Base-by-base conservation (phyloP, 2,329 filamentous ascomycete species). In the Aureobasidium namibiae region DNA sequence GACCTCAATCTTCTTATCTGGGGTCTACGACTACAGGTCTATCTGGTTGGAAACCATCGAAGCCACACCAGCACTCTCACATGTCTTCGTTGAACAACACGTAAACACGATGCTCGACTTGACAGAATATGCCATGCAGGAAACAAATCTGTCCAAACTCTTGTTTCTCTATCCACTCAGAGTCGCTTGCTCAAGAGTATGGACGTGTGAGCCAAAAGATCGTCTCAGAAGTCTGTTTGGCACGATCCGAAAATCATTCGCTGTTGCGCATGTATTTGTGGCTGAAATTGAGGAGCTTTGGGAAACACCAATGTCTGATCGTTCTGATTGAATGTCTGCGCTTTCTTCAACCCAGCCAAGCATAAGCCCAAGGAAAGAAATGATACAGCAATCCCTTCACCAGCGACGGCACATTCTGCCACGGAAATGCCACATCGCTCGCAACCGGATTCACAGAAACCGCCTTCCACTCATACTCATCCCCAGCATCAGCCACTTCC, bases 401-500 rank as follows among this genome's bases (percentile, higher is more conserved):
- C 38, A 63, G 18, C 42, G 56, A 54, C 16, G 38, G 53, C 26
- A 61, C 53, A 24, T 60, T 60, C 33, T 56, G 23, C 62, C 62
- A 63, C 48, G 61, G 60, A 7, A 62, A 23, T 11, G 26, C 46
- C 29, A 61, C 58, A n/a, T 60, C 60, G 2, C 50, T 39, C 3
- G 31, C 49, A 9, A 56, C 57, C 41, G 63, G 59, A 10, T 61
- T 24, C 16, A 65, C 63, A 24, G 56, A 61, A 16, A 65, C 62
- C 34, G n/a, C 18, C 44, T 61, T 61, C 58, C 49, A 46, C 41
- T 59, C 49, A 36, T 53, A 60, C 60, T 67, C 68, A 2, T 69
- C 65, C 11, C 62, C 58, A 41, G 72, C 38, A 34, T 76, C 69
- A 0, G 72, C 76, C 5, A 73, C 73, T 65, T 81, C 77, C 18